Conservation (phyloP, 2,329 filamentous ascomycete species). For the Annulohypoxylon truncatum region DNA sequence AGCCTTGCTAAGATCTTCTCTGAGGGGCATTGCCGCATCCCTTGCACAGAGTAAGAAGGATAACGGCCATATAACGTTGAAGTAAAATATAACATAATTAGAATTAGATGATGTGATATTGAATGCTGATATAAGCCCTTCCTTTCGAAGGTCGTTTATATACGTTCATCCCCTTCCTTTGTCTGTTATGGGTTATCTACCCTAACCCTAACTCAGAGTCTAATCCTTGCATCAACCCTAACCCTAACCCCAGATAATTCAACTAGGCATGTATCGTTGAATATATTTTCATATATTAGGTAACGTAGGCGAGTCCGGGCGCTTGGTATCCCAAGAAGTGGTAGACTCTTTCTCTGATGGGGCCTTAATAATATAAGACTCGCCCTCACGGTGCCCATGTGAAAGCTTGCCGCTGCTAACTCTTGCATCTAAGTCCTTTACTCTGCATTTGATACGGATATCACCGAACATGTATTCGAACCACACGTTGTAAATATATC, state of each 20-base stretch:
- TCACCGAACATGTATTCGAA: conserved; percentile 28
- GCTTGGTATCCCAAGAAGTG: not conserved
- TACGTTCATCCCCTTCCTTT: too few relatives aligned
- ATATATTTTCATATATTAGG: not conserved
- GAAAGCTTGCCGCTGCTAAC: not conserved
- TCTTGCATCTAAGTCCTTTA: not conserved
- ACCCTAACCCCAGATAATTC: not conserved
- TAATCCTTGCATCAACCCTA: not conserved
- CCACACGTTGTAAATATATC: conserved; percentile 8
- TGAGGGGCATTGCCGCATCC: not conserved
- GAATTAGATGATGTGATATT: not conserved
- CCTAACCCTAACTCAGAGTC: not conserved
- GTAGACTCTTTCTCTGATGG: not conserved
- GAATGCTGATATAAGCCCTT: too few relatives aligned
- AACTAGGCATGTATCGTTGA: not conserved
- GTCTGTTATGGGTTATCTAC: not conserved
- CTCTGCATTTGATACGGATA: conserved; percentile 19
- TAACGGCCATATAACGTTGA: not conserved
- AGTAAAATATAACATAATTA: not conserved
- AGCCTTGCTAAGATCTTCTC: not conserved
- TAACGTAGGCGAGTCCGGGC: not conserved
- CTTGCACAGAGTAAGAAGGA: not conserved
- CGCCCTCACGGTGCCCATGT: not conserved
- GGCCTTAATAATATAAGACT: not conserved
- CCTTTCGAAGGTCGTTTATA: too few relatives aligned